These are phyloP conservation scores for Aspergillus homomorphus DNA, from an alignment of 495 filamentous ascomycete genomes.

Conservation along the genomic window DNA sequence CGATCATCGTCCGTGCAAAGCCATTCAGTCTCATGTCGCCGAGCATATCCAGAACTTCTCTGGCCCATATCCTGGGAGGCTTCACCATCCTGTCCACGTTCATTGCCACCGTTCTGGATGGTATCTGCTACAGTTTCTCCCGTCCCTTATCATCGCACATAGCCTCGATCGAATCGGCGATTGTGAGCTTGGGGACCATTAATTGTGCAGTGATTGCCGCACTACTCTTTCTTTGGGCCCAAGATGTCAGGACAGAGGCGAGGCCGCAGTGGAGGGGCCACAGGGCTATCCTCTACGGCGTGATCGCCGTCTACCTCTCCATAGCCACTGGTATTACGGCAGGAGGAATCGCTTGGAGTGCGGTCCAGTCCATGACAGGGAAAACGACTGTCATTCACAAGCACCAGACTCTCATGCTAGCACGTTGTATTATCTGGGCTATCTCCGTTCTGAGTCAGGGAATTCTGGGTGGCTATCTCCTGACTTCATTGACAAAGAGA, in stretches of 20 bases:
- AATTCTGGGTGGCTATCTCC: conserved; percentile 31
- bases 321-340: conserved; percentile 30
- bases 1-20: conserved; percentile 1
- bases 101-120: conserved; percentile 33
- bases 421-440: conserved; percentile 35
- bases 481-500: conserved; percentile 19
- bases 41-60: conserved; percentile 20
- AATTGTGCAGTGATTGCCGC: conserved; percentile 28
- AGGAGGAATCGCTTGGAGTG: conserved; percentile 30
- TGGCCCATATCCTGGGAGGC: conserved; percentile 28
- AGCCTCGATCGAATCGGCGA: conserved; percentile 22
- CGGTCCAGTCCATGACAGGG: conserved; percentile 10
- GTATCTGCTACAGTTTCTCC: conserved; percentile 30
- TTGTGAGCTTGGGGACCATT: conserved; percentile 27
- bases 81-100: conserved; percentile 27
- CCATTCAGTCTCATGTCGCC: conserved; percentile 2
- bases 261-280: conserved; percentile 17
- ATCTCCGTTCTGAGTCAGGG: conserved; percentile 36
- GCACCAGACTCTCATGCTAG: conserved; percentile 20
- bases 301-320: conserved; percentile 28
- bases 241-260: conserved; percentile 20
- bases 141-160: conserved; percentile 19
- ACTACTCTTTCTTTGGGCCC: conserved; percentile 25
- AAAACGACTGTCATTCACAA: conserved; percentile 1
- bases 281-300: conserved; percentile 21